phyloP scores from a whole-genome alignment of 805 yeast genomes.

The Wickerhamomyces canadensis region DNA sequence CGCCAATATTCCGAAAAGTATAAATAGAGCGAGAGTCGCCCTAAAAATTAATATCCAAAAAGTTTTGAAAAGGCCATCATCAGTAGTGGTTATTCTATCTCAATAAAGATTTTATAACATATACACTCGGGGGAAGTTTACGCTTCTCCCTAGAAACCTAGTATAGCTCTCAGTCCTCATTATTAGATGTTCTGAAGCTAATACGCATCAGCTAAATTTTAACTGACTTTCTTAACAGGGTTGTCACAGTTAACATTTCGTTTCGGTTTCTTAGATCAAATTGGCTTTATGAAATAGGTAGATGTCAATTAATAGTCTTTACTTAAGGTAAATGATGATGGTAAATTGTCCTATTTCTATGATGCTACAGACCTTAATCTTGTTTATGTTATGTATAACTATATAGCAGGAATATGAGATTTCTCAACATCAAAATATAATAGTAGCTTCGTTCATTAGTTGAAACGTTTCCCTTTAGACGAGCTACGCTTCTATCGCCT shows the following conservation, averaged over 20 bases:
- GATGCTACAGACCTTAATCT: slow-evolving; percentile 20
- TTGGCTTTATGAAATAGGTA: slow-evolving; percentile 23
- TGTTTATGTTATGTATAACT: background rate
- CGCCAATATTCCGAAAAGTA: slow-evolving; percentile 16
- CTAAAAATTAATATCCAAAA: background rate
- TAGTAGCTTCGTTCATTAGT: too few species aligned
- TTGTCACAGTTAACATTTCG: slow-evolving; percentile 68
- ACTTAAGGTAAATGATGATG: slow-evolving; percentile 20
- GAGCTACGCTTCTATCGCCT: too few species aligned
- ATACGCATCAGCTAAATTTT: slow-evolving; percentile 60
- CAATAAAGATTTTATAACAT: slow-evolving; percentile 55
- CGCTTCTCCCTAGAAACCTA: slow-evolving; percentile 23
- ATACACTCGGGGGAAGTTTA: slow-evolving; percentile 22
- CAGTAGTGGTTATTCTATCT: slow-evolving; percentile 82
- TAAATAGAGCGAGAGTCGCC: slow-evolving; percentile 27
- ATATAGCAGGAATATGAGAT: background rate
- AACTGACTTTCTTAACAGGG: slow-evolving; percentile 69
- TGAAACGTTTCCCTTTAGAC: too few species aligned
- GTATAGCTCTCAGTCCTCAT: slow-evolving; percentile 21
- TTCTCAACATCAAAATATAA: too few species aligned
- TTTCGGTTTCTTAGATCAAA: slow-evolving; percentile 65
- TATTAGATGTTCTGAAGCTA: slow-evolving; percentile 19
- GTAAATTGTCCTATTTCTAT: slow-evolving; percentile 22
- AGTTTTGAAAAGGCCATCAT: slow-evolving; percentile 38
- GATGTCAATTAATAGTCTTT: slow-evolving; percentile 14